Percentiles rank a stretch among this genome's conserved stretches.
phyloP scores from a whole-genome alignment of 345 rosid genomes.

The Citrus inodora region DNA sequence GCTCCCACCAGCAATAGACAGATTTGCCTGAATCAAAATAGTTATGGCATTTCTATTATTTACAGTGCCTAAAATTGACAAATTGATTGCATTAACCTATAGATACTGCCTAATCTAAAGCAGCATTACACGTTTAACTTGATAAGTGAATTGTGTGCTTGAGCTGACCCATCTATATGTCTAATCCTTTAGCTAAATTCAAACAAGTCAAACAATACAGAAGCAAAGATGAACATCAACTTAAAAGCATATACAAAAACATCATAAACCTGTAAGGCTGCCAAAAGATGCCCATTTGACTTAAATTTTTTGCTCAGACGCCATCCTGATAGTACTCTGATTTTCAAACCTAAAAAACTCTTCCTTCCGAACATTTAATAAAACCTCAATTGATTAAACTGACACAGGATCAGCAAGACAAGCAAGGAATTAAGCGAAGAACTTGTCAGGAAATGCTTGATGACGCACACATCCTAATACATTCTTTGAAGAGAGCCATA shows the following conservation, averaged over 20 bases:
- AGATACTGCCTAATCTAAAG: background rate
- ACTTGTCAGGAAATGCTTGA: background rate
- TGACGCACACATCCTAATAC: background rate
- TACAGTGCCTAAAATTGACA: background rate
- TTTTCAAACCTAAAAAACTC: background rate
- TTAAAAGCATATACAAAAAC: background rate
- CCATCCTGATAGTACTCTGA: background rate
- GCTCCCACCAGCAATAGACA: constrained; percentile 90
- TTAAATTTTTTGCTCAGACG: background rate
- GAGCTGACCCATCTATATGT: background rate
- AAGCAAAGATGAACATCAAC: background rate
- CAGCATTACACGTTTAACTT: background rate
- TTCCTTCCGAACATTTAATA: background rate
- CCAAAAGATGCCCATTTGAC: background rate
- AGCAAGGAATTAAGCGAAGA: background rate
- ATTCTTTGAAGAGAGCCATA: background rate
- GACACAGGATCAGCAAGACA: background rate
- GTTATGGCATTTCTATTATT: background rate
- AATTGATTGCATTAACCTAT: background rate
- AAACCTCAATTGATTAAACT: background rate
- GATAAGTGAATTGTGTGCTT: background rate
- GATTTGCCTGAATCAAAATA: constrained; percentile 55
- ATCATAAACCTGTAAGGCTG: background rate
- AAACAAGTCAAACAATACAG: background rate
- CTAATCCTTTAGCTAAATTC: background rate